These are phyloP conservation scores for Amanita muscaria DNA, from an alignment of 768 basidiomycete species.

Conservation along the genomic window DNA sequence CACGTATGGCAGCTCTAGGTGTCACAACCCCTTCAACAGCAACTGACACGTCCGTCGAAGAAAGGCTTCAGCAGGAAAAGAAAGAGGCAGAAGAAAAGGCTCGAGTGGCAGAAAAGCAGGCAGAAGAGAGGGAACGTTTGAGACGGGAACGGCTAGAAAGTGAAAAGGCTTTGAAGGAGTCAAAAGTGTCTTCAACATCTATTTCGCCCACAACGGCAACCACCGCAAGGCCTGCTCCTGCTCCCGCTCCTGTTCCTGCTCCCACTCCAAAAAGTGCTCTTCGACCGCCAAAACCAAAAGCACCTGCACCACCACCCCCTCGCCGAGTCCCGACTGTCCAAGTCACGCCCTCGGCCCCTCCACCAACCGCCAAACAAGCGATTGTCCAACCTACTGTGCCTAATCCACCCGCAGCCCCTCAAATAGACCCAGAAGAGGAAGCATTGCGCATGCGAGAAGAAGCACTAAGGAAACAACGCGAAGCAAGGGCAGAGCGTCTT, in stretches of 20 bases:
- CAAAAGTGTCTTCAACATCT: constrained; percentile 25
- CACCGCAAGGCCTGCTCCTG: constrained; percentile 24
- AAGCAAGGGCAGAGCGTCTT: constrained; percentile 61
- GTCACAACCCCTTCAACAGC: constrained; percentile 37
- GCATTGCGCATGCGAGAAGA: constrained; percentile 61
- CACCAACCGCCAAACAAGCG: constrained; percentile 8
- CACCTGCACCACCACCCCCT: constrained; percentile 32
- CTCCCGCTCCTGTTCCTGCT: constrained; percentile 23
- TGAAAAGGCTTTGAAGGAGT: constrained; percentile 58
- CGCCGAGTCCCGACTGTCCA: constrained; percentile 25
- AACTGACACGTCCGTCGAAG: constrained; percentile 73
- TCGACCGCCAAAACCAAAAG: constrained; percentile 17
- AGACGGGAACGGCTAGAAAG: constrained; percentile 67
- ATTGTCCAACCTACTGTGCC: constrained; percentile 18
- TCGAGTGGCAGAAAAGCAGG: constrained; percentile 67
- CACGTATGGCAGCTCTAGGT: constrained; percentile 79
- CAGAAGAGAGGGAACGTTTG: constrained; percentile 67
- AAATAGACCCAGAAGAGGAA: constrained; percentile 74
- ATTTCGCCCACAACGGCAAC: constrained; percentile 11
- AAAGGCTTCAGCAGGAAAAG: constrained; percentile 78
- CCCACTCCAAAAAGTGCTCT: no score
- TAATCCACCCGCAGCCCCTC: constrained; percentile 26
- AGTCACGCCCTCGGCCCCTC: constrained; percentile 15
- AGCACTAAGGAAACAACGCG: constrained; percentile 59
- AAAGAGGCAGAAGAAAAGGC: constrained; percentile 87